Evolutionary conservation across 495 filamentous ascomycete species (phyloP).

Genomic region (Bombardia bombarda): DNA sequence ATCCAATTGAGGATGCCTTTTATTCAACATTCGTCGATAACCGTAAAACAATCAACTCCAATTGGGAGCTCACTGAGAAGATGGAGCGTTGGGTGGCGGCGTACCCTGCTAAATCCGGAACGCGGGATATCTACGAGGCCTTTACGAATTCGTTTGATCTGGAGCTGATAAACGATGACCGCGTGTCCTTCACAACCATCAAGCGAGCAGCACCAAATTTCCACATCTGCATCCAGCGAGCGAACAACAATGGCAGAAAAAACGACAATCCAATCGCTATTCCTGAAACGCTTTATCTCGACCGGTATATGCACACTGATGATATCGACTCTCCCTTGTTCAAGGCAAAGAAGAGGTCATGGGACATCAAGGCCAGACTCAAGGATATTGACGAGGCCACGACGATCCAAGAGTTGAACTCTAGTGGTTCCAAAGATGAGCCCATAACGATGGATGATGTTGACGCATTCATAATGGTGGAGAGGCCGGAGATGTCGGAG

Average conservation of each 20-base stretch:
- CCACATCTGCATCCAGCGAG: constrained; percentile 81
- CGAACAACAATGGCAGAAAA: constrained; percentile 66
- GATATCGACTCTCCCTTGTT: constrained; percentile 49
- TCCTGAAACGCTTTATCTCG: constrained; percentile 71
- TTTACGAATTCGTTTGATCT: constrained; percentile 78
- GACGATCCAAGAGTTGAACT: too few species aligned
- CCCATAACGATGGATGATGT: too few species aligned
- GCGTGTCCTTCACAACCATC: constrained; percentile 68
- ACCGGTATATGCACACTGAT: constrained; percentile 71
- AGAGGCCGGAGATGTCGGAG: too few species aligned
- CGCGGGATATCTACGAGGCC: constrained; percentile 67
- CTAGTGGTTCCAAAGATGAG: too few species aligned
- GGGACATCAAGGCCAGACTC: constrained; percentile 65
- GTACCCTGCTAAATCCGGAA: constrained; percentile 22
- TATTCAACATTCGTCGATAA: constrained; percentile 39
- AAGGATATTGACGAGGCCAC: constrained; percentile 16
- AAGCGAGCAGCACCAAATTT: constrained; percentile 71
- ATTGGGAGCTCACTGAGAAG: constrained; percentile 22
- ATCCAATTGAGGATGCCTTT: constrained; percentile 62
- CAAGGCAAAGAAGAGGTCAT: constrained; percentile 54
- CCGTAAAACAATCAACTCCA: constrained; percentile 29
- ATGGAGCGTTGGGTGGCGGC: constrained; percentile 23
- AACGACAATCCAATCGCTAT: constrained; percentile 71
- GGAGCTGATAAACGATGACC: constrained; percentile 56
- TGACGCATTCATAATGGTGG: too few species aligned